phyloP scores from a whole-genome alignment of 768 basidiomycete species.

The Mycena indigotica region DNA sequence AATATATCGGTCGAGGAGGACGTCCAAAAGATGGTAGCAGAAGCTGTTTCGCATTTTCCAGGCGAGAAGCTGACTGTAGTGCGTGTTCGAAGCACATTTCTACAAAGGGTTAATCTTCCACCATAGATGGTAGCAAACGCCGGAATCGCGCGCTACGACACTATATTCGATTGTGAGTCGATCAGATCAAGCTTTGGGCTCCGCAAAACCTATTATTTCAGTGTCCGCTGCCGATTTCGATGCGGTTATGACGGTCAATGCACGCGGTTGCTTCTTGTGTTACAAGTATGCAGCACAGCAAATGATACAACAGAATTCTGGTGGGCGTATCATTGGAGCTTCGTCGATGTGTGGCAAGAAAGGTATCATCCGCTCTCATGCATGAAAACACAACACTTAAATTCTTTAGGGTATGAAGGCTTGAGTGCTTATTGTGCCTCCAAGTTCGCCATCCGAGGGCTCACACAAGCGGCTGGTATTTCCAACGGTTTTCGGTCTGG shows the following conservation, averaged over 20 bases:
- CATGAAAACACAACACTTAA: background rate
- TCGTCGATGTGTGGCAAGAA: slow-evolving; percentile 19
- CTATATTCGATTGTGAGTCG: slow-evolving; percentile 14
- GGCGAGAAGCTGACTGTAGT: slow-evolving; percentile 34
- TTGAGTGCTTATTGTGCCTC: slow-evolving; percentile 28
- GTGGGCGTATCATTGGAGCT: slow-evolving; percentile 41
- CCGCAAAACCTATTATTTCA: background rate
- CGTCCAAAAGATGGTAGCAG: slow-evolving; percentile 36
- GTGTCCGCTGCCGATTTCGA: slow-evolving; percentile 29
- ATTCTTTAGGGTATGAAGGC: slow-evolving; percentile 7
- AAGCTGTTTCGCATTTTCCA: slow-evolving; percentile 24
- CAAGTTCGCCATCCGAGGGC: slow-evolving; percentile 29
- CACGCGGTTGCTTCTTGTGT: slow-evolving; percentile 36
- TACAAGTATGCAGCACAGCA: slow-evolving; percentile 44
- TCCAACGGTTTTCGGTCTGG: background rate
- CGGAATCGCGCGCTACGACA: slow-evolving; percentile 18
- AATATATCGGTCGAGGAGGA: slow-evolving; percentile 38
- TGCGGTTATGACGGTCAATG: slow-evolving; percentile 32
- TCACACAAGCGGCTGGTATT: slow-evolving; percentile 15
- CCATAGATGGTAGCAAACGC: slow-evolving; percentile 32
- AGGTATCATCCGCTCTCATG: slow-evolving; percentile 5
- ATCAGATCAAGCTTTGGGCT: background rate
- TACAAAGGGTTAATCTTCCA: background rate
- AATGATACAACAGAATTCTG: slow-evolving; percentile 41
- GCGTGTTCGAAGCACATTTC: slow-evolving; percentile 26